Percentiles rank a stretch among this genome's conserved stretches.
Evolutionary conservation across 768 basidiomycete genomes (phyloP).

Genomic region (Podaxis pistillaris): DNA sequence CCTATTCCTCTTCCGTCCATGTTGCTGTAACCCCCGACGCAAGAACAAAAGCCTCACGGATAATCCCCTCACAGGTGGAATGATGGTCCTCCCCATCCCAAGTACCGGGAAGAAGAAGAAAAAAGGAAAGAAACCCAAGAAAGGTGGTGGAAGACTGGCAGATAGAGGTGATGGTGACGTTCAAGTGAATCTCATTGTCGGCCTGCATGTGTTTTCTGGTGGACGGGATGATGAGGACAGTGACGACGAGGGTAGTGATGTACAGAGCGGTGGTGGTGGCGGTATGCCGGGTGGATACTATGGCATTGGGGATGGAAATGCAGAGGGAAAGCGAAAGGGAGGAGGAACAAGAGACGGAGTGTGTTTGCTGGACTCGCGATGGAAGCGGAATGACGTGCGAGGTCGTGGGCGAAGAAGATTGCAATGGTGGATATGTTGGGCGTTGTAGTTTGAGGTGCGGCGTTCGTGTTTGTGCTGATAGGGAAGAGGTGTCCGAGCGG

Average conservation of each 20-base stretch:
- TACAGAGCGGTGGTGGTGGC: constrained; percentile 13
- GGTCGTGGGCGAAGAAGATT: constrained; percentile 51
- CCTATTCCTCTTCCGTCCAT: constrained; percentile 30
- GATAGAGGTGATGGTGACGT: constrained; percentile 38
- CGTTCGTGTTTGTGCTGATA: constrained; percentile 58
- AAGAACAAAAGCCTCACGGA: constrained; percentile 20
- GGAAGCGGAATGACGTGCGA: constrained; percentile 56
- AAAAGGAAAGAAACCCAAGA: constrained; percentile 38
- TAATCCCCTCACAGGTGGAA: constrained; percentile 38
- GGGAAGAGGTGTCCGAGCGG: constrained; percentile 66
- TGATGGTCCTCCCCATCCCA: constrained; percentile 57
- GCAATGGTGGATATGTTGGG: constrained; percentile 47
- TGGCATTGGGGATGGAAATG: constrained; percentile 14
- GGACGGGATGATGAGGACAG: constrained; percentile 33
- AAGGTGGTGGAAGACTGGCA: constrained; percentile 34
- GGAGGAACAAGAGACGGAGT: constrained; percentile 42
- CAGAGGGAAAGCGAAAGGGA: constrained; percentile 28
- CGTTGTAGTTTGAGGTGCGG: constrained; percentile 52
- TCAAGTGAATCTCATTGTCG: constrained; percentile 73
- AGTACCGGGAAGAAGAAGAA: constrained; percentile 34
- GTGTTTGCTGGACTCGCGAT: constrained; percentile 60
- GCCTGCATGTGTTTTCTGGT: constrained; percentile 53
- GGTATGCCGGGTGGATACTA: constrained; percentile 36
- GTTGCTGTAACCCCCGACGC: constrained; percentile 39
- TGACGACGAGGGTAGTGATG: constrained; percentile 33